phyloP scores from a whole-genome alignment of 192 early-diverging fungal genomes.

The Dispira simplex region DNA sequence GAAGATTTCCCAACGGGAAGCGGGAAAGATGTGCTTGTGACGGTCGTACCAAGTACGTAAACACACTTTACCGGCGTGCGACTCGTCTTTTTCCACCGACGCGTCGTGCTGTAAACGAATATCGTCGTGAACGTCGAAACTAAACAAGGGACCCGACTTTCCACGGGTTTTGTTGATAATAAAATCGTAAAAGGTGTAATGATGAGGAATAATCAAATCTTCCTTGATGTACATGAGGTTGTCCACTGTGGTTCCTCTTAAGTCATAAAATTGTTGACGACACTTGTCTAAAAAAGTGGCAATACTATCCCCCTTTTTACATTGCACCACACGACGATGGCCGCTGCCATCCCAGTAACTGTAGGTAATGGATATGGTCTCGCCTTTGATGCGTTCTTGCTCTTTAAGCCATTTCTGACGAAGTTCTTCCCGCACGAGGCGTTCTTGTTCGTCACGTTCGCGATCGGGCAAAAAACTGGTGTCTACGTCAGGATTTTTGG shows the following conservation, averaged over 20 bases:
- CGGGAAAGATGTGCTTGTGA: conserved; percentile 94
- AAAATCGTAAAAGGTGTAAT: conserved; percentile 87
- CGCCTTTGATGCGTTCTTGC: conserved; percentile 74
- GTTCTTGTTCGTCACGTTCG: conserved; percentile 70
- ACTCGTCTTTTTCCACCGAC: conserved; percentile 78
- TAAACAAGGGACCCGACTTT: conserved; percentile 88
- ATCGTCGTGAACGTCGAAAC: conserved; percentile 90
- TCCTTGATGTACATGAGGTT: conserved; percentile 87
- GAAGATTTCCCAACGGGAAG: conserved; percentile 83
- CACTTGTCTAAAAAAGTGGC: too few species aligned
- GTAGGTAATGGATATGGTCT: conserved; percentile 75
- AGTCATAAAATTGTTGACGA: conserved; percentile 45
- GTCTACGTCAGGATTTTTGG: conserved; percentile 81
- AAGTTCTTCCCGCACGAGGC: conserved; percentile 50
- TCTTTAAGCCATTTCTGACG: conserved; percentile 66
- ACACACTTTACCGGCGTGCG: conserved; percentile 89
- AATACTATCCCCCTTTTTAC: conserved; percentile 18
- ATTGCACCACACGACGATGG: conserved; percentile 61
- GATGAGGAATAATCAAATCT: conserved; percentile 90
- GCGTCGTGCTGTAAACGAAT: conserved; percentile 73
- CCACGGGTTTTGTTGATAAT: conserved; percentile 91
- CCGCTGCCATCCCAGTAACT: conserved; percentile 96
- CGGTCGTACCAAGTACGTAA: conserved; percentile 81
- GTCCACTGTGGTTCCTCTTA: conserved; percentile 67
- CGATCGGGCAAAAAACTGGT: conserved; percentile 86